Conservation (phyloP, 1,139 yeast genomes). For the Zygosaccharomyces sapae region DNA sequence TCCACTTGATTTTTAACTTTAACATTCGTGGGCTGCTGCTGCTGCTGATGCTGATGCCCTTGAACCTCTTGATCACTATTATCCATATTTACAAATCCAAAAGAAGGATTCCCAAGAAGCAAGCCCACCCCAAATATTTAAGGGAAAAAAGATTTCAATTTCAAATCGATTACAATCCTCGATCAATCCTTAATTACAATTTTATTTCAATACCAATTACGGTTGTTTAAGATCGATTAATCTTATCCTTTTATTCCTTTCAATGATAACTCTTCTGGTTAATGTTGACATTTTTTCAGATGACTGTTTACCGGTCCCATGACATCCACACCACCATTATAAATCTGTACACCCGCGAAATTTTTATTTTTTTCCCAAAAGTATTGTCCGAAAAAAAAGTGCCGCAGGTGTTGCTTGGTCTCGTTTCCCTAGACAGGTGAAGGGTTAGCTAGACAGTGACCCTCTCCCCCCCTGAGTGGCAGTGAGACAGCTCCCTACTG, state of each 20-base stretch:
- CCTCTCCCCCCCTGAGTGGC: no score
- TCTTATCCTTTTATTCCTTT: not conserved
- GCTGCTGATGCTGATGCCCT: slow-evolving; percentile 8
- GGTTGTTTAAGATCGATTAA: not conserved
- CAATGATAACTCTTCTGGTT: slow-evolving; percentile 4
- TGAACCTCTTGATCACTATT: slow-evolving; percentile 2
- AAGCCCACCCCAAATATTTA: slow-evolving; percentile 2
- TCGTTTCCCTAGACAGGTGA: not conserved
- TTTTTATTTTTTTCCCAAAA: not conserved
- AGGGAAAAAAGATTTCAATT: not conserved
- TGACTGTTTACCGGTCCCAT: slow-evolving; percentile 6
- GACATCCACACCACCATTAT: not conserved
- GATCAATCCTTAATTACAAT: not conserved
- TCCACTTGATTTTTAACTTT: slow-evolving; percentile 52
- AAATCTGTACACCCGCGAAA: slow-evolving; percentile 5
- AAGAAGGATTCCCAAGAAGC: not conserved
- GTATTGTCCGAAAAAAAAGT: not conserved
- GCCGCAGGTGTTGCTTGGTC: no score
- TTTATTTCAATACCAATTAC: not conserved
- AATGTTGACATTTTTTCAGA: slow-evolving; percentile 10
- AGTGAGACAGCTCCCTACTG: no score
- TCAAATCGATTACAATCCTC: not conserved
- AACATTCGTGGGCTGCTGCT: slow-evolving; percentile 12
- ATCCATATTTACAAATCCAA: not conserved
- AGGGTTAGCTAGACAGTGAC: not conserved